Evolutionary conservation across 2,329 filamentous ascomycete genomes (phyloP).

Genomic region (Ophiocordyceps camponoti-leonardi): DNA sequence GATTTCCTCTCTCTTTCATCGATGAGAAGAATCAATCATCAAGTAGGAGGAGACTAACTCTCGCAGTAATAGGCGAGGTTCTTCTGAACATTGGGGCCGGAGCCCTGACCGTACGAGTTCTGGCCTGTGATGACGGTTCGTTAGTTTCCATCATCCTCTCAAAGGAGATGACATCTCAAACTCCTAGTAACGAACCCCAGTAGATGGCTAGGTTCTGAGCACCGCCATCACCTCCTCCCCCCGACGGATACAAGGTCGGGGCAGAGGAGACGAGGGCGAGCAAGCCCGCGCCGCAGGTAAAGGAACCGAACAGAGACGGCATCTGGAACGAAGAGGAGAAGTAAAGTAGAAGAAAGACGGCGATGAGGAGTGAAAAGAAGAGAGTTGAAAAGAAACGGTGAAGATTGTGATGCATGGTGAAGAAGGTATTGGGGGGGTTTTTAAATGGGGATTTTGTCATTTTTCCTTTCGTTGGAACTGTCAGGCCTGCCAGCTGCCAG

Average conservation of each 20-base stretch:
- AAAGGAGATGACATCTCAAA: too few species aligned
- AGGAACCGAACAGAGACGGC: conserved; percentile 1
- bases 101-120: conserved; percentile 36
- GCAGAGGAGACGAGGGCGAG: conserved; percentile 12
- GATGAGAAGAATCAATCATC: not conserved
- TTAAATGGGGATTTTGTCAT: not conserved
- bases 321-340: conserved; percentile 1
- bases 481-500: not conserved
- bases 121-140: conserved; percentile 21
- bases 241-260: conserved; percentile 13
- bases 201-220: conserved; percentile 44
- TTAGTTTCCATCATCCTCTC: not conserved
- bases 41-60: conserved; percentile 21
- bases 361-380: not conserved
- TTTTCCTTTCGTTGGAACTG: not conserved
- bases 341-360: not conserved
- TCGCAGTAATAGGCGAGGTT: conserved; percentile 40
- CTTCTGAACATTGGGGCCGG: conserved; percentile 29
- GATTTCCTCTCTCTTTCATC: not conserved
- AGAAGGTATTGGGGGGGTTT: not conserved
- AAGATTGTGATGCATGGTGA: not conserved
- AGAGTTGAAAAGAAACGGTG: not conserved
- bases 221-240: conserved; percentile 12
- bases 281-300: conserved; percentile 6
- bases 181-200: conserved; percentile 38